A percentile compares a stretch with the other conserved stretches of the same genome.
These are phyloP conservation scores for Warburgia ugandensis DNA, from an alignment of 164 flowering plant genomes.

Conservation along the genomic window DNA sequence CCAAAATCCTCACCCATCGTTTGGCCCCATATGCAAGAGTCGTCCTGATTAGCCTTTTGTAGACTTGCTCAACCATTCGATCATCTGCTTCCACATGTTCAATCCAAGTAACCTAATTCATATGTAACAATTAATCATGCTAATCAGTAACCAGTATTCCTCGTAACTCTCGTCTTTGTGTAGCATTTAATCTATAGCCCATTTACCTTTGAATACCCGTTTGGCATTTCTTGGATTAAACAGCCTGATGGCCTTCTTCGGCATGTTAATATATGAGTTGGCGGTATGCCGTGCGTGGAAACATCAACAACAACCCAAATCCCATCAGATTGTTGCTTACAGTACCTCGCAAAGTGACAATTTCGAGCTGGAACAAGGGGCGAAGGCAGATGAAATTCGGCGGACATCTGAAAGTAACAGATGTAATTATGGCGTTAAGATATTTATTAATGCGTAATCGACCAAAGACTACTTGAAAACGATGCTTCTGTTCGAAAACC, in stretches of 20 bases:
- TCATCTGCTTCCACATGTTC: conserved; percentile 88
- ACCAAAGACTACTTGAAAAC: too few species aligned
- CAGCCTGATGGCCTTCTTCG: conserved; percentile 87
- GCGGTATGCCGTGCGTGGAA: conserved; percentile 58
- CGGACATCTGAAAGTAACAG: conserved; percentile 11
- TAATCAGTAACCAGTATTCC: neutral
- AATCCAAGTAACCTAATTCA: conserved; percentile 68
- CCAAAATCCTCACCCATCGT: conserved; percentile 72
- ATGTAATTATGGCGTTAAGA: too few species aligned
- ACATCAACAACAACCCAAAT: conserved; percentile 88
- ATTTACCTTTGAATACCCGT: conserved; percentile 73
- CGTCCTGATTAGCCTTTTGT: conserved; percentile 50
- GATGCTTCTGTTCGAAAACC: too few species aligned
- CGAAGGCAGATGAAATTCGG: conserved; percentile 68
- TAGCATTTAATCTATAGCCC: neutral
- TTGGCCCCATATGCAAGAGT: conserved; percentile 78
- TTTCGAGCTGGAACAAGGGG: conserved; percentile 81
- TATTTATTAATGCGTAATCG: too few species aligned
- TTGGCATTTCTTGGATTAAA: conserved; percentile 67
- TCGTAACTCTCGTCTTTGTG: neutral
- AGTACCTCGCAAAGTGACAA: conserved; percentile 58
- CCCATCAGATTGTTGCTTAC: conserved; percentile 70
- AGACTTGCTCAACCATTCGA: conserved; percentile 50
- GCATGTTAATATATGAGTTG: conserved; percentile 32
- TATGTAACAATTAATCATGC: neutral